Evolutionary conservation across 345 rosid genomes (phyloP).

Genomic region (Populus simonii): DNA sequence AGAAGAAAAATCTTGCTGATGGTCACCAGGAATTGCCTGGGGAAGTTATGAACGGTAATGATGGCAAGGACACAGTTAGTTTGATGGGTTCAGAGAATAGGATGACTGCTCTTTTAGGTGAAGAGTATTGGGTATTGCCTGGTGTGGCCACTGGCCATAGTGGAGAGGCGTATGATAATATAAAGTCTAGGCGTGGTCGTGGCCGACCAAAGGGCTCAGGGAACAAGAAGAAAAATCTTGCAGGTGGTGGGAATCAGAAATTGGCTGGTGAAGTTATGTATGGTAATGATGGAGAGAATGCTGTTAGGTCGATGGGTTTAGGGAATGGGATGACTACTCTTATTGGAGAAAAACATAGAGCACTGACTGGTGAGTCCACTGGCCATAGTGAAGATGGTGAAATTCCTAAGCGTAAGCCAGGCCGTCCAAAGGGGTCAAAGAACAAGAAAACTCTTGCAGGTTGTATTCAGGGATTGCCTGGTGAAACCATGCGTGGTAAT

Average conservation of each 20-base stretch:
- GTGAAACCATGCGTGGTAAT: not conserved
- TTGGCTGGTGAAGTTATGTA: constrained; percentile 3
- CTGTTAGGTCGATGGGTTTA: not conserved
- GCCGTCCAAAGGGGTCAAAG: constrained; percentile 17
- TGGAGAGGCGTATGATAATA: not conserved
- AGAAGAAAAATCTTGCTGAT: constrained; percentile 5
- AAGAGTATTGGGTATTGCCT: not conserved
- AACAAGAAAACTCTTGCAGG: constrained; percentile 3
- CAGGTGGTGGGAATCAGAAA: not conserved
- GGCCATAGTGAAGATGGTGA: not conserved
- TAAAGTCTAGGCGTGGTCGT: not conserved
- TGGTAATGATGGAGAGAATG: constrained; percentile 1
- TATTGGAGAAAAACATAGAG: not conserved
- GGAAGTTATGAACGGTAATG: not conserved
- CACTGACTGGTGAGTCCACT: not conserved
- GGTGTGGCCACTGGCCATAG: not conserved
- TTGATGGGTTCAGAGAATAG: not conserved
- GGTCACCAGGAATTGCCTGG: constrained; percentile 1
- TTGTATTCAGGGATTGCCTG: not conserved
- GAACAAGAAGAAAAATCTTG: not conserved
- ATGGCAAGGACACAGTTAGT: not conserved
- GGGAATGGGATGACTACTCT: not conserved
- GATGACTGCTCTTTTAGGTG: not conserved
- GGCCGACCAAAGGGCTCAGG: constrained; percentile 13
- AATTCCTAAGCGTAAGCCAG: not conserved